A percentile compares a stretch with the other conserved stretches of the same genome.
phyloP scores from a whole-genome alignment of 257 asterid genomes.

The Solanum virginianum region DNA sequence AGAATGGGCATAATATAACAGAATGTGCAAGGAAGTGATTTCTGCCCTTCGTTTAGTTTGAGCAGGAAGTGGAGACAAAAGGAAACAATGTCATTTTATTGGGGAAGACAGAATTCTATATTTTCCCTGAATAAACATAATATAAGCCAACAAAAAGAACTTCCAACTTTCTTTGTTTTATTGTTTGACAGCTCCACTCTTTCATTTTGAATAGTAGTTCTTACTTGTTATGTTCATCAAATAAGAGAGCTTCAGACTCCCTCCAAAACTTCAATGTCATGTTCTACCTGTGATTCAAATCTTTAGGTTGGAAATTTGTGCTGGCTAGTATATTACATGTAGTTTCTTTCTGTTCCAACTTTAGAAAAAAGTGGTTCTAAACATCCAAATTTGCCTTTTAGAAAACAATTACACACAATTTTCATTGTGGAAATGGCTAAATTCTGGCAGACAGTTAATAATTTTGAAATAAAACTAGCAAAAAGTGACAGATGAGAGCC shows the following conservation, averaged over 20 bases:
- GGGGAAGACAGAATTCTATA: not conserved
- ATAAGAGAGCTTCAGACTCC: not conserved
- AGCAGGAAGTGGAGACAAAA: not conserved
- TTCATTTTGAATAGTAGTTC: not conserved
- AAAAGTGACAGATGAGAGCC: not conserved
- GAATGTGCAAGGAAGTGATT: not conserved
- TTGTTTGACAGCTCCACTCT: not conserved
- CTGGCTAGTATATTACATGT: not conserved
- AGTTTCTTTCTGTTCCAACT: not conserved
- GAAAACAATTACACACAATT: not conserved
- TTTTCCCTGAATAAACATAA: not conserved
- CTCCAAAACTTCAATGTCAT: not conserved
- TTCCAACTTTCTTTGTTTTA: not conserved
- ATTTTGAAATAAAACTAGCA: not conserved
- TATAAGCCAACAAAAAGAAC: not conserved
- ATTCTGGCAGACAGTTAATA: not conserved
- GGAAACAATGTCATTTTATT: not conserved
- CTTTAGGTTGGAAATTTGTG: not conserved
- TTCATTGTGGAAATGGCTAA: not conserved
- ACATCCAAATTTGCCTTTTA: not conserved
- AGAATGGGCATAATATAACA: not conserved
- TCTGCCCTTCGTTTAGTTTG: not conserved
- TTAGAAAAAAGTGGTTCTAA: not conserved
- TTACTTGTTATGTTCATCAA: not conserved
- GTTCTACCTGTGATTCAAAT: not conserved